These are phyloP conservation scores for Penicillium sp. DNA, from an alignment of 2,329 filamentous ascomycete species.

Conservation along the genomic window DNA sequence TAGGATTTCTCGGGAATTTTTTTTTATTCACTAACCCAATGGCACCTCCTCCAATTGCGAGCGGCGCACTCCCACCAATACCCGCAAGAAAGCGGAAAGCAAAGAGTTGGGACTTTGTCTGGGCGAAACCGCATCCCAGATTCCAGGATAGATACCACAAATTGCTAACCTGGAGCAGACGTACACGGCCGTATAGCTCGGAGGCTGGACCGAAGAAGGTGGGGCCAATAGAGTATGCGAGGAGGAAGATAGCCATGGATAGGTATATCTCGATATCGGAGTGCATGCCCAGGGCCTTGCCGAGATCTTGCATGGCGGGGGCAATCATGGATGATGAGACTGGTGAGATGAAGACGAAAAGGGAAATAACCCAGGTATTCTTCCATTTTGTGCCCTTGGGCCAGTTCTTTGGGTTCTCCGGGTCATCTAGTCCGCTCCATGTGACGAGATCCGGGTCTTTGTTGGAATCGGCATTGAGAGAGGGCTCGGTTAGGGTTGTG, in stretches of 20 bases:
- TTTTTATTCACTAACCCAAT: neutral
- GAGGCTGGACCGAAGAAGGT: slow-evolving; percentile 50
- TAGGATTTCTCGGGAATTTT: too few relatives aligned
- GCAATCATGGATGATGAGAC: slow-evolving; percentile 59
- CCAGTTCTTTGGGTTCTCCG: slow-evolving; percentile 16
- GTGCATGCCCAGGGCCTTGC: slow-evolving; percentile 51
- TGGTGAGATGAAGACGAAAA: slow-evolving; percentile 38
- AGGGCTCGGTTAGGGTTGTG: neutral
- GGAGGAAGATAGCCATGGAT: slow-evolving; percentile 42
- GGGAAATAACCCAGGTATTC: neutral
- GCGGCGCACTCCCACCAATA: slow-evolving; percentile 8
- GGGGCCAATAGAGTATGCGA: slow-evolving; percentile 52
- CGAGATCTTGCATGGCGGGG: slow-evolving; percentile 51
- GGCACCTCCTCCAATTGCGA: neutral
- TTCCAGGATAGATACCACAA: slow-evolving; percentile 56
- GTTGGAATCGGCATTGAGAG: neutral
- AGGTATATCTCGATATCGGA: slow-evolving; percentile 43
- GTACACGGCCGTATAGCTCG: slow-evolving; percentile 53
- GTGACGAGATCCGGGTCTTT: slow-evolving; percentile 5
- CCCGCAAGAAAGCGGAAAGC: slow-evolving; percentile 52
- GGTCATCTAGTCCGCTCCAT: slow-evolving; percentile 13
- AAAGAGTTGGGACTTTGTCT: slow-evolving; percentile 52
- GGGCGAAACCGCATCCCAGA: slow-evolving; percentile 56
- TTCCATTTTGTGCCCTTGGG: slow-evolving; percentile 6
- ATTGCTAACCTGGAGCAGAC: slow-evolving; percentile 52